These are phyloP conservation scores for Flaveria trinervia DNA, from an alignment of 129 eudicot species.

Conservation along the genomic window DNA sequence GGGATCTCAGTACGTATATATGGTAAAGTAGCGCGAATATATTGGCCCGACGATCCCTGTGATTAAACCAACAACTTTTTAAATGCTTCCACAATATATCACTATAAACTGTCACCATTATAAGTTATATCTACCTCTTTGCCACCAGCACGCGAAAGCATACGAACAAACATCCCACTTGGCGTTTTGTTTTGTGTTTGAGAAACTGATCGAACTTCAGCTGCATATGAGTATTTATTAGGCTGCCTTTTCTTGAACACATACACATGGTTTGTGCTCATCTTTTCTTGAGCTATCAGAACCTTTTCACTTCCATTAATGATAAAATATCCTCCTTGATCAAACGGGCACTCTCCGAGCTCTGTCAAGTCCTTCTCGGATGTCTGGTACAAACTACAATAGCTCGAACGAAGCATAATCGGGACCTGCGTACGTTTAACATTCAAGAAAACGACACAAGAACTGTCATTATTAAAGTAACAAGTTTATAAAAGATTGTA, in stretches of 20 bases:
- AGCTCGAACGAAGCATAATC: conserved; percentile 92
- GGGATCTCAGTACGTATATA: conserved; percentile 91
- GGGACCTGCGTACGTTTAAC: conserved; percentile 58
- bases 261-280: conserved; percentile 98
- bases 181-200: conserved; percentile 93
- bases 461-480: no score
- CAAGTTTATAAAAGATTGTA: no score
- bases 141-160: conserved; percentile 90
- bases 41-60: conserved; percentile 97
- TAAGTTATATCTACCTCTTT: conserved; percentile 65
- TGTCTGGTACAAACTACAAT: conserved; percentile 77
- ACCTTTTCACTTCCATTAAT: conserved; percentile 97
- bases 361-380: conserved; percentile 95
- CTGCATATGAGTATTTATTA: conserved; percentile 92
- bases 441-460: no score
- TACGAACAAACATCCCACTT: conserved; percentile 89
- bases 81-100: no score
- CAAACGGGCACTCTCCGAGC: conserved; percentile 95
- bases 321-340: conserved; percentile 99
- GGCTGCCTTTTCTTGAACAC: conserved; percentile 96
- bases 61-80: background rate
- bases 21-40: conserved; percentile 91
- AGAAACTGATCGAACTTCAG: conserved; percentile 90
- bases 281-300: conserved; percentile 92
- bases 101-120: no score